Base-by-base conservation (phyloP, 352 stramenopile genomes). In the Globisporangium carolinianum region DNA sequence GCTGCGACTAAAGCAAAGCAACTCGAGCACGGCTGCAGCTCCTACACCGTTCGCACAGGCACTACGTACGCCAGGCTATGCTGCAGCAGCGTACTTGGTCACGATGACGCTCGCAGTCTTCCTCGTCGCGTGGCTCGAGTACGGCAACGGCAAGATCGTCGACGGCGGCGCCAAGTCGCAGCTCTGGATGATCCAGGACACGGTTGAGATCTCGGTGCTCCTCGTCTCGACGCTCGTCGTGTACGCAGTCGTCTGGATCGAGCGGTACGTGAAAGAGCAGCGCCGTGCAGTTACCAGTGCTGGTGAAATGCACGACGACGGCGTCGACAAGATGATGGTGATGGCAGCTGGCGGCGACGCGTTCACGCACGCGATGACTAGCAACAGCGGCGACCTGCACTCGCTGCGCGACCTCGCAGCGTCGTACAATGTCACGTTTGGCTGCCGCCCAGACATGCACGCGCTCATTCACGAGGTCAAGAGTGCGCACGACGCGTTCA, bases 141-240 rank as follows among this genome's bases (percentile, higher is more conserved):
- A 60, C 37, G 62, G 60, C 18, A 62, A 68, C 43, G 68, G 68
- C 5, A 46, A 62, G 10, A 60, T 73, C 42, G 61, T 65, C 45
- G 39, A 64, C 4, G 48, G 63, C 36, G 68, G 59, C 3, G 37
- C 58, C 12, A 59, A 68, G 53, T 60, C 69, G n/a, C 59, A 76
- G 55, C 67, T 69, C 51, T 76, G 69, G 69, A 62, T 63, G 37
- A 1, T 69, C 37, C 59, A 76, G 60, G 60, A 65, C 66, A 32
- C 66, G n/a, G 48, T 62, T 11, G 66, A 76, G 42, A 57, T 63
- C 47, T 48, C 62, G 8, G 57, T 72, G 15, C 50, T 76, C 45
- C 69, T 69, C 37, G 42, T 56, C 17, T 55, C 35, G 47, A 38
- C 47, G 3, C 17, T 51, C 3, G 37, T 60, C 17, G 53, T 51